Evolutionary conservation across 163 green algal species (phyloP), one percentile per base, ranked within the genome.

Genomic region (Prototheca cutis): DNA sequence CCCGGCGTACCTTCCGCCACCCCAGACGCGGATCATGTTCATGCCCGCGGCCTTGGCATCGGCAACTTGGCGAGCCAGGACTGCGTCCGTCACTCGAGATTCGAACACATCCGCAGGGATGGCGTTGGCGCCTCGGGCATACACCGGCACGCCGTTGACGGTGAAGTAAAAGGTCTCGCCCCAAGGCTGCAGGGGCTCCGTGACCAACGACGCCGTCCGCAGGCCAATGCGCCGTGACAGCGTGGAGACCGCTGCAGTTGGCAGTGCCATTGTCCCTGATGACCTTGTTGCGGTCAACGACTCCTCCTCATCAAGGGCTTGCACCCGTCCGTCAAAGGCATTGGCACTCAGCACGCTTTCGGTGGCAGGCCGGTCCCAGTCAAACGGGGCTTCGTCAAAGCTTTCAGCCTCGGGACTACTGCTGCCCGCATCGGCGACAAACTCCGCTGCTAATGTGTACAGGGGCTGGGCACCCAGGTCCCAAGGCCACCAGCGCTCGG

Each of bases 11-110:
- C 55, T 40, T 5, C 63, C 76, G 33, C 72, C 77, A 36, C 78
- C 78, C 78, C 78, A 85, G 25, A 85, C 69, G 27, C 82, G 64
- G 15, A 89, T 48, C 72, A 84, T 84, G 71, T 89, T 89, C 71
- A 87, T 78, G 65, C 73, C 55, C n/a, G 71, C 73, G 1, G 36
- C 68, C 39, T 62, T 55, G 2, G 78, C 70, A 8, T 54, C 62
- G 4, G n/a, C 39, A 3, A 85, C 57, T 30, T 84, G 53, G 7
- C 40, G 40, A 6, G 31, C 24, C 49, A 77, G 54, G 23, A 31
- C 27, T 2, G 52, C 48, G 18, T 33, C 13, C 1, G 42, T 65
- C 5, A 58, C 56, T 0, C 52, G 42, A 2, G 36, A 48, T 28
- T 65, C 58, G 30, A 80, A 59, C 10, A 79, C 29, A 32, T 81